Base-by-base conservation (phyloP, 2,329 filamentous ascomycete genomes). In the Penicillium psychrosexuale region DNA sequence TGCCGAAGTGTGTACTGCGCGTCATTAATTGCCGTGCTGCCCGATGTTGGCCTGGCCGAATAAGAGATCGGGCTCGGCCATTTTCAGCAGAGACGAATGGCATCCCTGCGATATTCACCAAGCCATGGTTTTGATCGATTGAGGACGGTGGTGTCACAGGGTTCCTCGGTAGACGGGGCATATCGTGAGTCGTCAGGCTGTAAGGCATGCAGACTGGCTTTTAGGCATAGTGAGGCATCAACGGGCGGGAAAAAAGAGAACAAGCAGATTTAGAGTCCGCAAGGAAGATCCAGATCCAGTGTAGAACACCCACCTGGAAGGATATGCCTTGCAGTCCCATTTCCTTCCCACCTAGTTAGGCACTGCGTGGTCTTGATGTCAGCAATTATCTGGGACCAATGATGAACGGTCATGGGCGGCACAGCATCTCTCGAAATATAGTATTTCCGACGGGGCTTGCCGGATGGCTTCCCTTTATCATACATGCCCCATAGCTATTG, bases 101-200 rank as follows among this genome's bases (percentile, higher is more conserved):
- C 15, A 34, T 19, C 38, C 31, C 15, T 45, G 52, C 33, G 7
- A 28, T 5, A 48, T 17, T 50, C 27, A n/a, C 30, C n/a, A 22
- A 46, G 19, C 17, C n/a, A 24, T n/a, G n/a, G 22, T n/a, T n/a
- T 24, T 9, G 5, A 42, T 17, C n/a, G 9, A 39, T n/a, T 13
- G 12, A 44, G 15, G 52, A 55, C 51, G 60, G 57, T 62, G 61
- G 62, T 64, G 56, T 44, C 54, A 64, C 58, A 43, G 63, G 61
- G 58, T 43, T 33, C 33, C 62, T 64, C 55, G 59, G 53, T 57
- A 50, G 51, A 65, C 53, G 53, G 60, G 52, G 46, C 53, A 63
- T 61, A 59, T 63, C 48, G 55, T 47, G 42, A 53, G 42, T 58
- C 42, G 56, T 64, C 56, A 64, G 63, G 63, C 57, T 63, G 56